A percentile compares a stretch with the other conserved stretches of the same genome.
These are phyloP conservation scores for Alternaria sp. DNA, from an alignment of 2,329 filamentous ascomycete species.

Conservation along the genomic window DNA sequence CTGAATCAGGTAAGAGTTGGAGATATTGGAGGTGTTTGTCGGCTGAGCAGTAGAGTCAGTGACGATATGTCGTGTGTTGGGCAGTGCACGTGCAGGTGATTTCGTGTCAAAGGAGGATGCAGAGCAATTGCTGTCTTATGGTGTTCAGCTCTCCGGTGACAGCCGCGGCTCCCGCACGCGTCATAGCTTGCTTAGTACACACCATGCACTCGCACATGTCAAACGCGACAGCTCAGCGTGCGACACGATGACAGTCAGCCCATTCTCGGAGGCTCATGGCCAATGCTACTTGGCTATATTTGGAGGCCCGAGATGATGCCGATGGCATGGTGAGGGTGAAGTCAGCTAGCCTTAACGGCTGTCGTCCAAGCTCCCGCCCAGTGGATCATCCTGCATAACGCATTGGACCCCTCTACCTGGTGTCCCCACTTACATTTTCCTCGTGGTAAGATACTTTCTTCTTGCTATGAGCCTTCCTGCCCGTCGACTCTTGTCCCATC, in stretches of 20 bases:
- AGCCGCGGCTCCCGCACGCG: conserved; percentile 18
- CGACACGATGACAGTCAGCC: background rate
- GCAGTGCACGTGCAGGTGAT: background rate
- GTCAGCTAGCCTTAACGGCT: conserved; percentile 10
- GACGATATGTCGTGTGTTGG: background rate
- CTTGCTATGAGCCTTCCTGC: conserved; percentile 23
- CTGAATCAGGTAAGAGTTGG: background rate
- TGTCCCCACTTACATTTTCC: conserved; percentile 27
- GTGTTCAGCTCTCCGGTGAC: conserved; percentile 1
- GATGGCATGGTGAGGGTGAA: background rate
- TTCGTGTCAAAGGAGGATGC: background rate
- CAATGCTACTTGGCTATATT: background rate
- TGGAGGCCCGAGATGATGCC: conserved; percentile 1
- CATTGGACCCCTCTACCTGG: conserved; percentile 15
- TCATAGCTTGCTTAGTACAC: conserved; percentile 9
- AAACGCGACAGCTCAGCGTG: background rate
- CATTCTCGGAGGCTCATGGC: background rate
- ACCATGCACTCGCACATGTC: background rate
- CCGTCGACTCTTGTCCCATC: conserved; percentile 19
- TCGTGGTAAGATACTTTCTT: conserved; percentile 16
- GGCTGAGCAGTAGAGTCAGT: background rate
- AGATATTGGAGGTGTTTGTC: background rate
- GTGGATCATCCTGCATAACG: conserved; percentile 20
- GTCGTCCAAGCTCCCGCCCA: conserved; percentile 19
- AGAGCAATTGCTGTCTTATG: background rate